phyloP scores from a whole-genome alignment of 139 green algal species.

The Zygnema cylindricum region DNA sequence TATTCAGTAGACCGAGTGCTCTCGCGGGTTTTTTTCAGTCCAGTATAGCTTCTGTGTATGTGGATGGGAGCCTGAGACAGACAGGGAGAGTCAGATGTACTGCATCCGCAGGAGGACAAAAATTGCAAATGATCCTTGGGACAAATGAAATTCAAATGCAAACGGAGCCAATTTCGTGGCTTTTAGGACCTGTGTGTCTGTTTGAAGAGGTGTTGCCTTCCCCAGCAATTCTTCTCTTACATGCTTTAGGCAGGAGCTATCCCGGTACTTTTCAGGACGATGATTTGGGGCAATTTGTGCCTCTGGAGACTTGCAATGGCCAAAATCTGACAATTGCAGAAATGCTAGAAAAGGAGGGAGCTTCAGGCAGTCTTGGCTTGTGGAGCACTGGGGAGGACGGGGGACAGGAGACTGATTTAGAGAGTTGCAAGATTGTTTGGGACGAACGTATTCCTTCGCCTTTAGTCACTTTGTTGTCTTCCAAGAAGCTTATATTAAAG shows the following conservation, averaged over 20 bases:
- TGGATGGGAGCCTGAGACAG: constrained; percentile 46
- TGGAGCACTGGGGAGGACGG: background rate
- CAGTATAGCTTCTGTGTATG: constrained; percentile 33
- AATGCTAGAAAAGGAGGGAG: background rate
- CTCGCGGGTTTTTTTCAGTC: constrained; percentile 51
- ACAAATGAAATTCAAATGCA: background rate
- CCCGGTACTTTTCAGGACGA: constrained; percentile 53
- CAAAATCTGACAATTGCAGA: constrained; percentile 4
- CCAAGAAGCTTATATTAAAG: constrained; percentile 54
- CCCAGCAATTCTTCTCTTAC: constrained; percentile 36
- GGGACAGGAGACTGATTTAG: background rate
- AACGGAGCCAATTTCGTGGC: constrained; percentile 27
- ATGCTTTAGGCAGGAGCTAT: constrained; percentile 47
- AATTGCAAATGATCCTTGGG: constrained; percentile 24
- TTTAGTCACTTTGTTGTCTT: constrained; percentile 1
- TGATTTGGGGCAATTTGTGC: constrained; percentile 23
- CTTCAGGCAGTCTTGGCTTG: background rate
- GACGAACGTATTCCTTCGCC: background rate
- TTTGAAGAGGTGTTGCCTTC: constrained; percentile 54
- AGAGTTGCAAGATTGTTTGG: constrained; percentile 45
- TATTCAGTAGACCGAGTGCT: constrained; percentile 23
- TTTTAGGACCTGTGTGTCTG: constrained; percentile 32
- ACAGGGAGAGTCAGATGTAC: constrained; percentile 45
- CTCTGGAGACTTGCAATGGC: constrained; percentile 4
- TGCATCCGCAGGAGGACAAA: background rate